phyloP scores from a whole-genome alignment of 805 yeast genomes.

The Schizosaccharomyces octosporus region DNA sequence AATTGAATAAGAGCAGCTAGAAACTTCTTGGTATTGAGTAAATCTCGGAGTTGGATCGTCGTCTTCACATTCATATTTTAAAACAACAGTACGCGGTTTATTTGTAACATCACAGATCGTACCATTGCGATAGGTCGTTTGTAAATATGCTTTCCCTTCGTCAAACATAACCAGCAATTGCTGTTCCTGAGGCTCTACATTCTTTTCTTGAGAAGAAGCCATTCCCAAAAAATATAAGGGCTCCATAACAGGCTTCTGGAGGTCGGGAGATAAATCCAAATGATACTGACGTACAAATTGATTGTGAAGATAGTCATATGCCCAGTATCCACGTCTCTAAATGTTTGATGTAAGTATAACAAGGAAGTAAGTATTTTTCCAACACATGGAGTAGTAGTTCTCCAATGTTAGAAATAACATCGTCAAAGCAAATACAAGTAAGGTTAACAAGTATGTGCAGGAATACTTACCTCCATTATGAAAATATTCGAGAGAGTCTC shows the following conservation, averaged over 20 bases:
- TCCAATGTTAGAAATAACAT: neutral
- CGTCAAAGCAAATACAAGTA: neutral
- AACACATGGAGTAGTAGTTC: neutral
- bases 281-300: neutral
- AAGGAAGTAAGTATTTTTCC: neutral
- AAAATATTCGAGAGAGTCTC: neutral
- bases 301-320: neutral
- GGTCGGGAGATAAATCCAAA: neutral
- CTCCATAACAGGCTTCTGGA: neutral
- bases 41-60: neutral
- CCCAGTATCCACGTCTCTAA: neutral
- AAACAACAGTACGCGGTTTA: neutral
- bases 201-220: neutral
- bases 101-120: constrained; percentile 1
- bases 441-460: no score
- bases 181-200: neutral
- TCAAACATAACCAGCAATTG: neutral
- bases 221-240: neutral
- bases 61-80: neutral
- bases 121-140: neutral
- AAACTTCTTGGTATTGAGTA: neutral
- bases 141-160: neutral
- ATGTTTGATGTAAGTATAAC: neutral
- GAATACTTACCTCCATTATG: neutral
- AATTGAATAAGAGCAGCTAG: constrained; percentile 1